Evolutionary conservation across 129 eudicot species (phyloP).

Genomic region (sunflower (Helianthus annuus)): HanXRQr2.0-SUNRISE NC_035435.2:112499204-112499703

Average conservation of each 20-base stretch:
- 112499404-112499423: slow-evolving; percentile 73
- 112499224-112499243: no score
- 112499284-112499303: no score
- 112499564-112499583: slow-evolving; percentile 83
- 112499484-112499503: not conserved
- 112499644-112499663: slow-evolving; percentile 23
- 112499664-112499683: not conserved
- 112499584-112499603: slow-evolving; percentile 28
- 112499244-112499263: no score
- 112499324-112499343: no score
- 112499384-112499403: slow-evolving; percentile 87
- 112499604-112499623: not conserved
- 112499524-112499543: slow-evolving; percentile 63
- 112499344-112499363: slow-evolving; percentile 46
- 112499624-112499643: not conserved
- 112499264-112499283: no score
- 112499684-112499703: not conserved
- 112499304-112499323: no score
- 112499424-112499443: slow-evolving; percentile 39
- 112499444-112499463: not conserved
- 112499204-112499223: no score
- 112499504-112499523: not conserved
- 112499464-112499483: not conserved
- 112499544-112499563: slow-evolving; percentile 82
- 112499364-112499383: slow-evolving; percentile 75